Evolutionary conservation across 2,329 filamentous ascomycete species (phyloP), one percentile per base, ranked within the genome.

Genomic region (Ciborinia camelliae): DNA sequence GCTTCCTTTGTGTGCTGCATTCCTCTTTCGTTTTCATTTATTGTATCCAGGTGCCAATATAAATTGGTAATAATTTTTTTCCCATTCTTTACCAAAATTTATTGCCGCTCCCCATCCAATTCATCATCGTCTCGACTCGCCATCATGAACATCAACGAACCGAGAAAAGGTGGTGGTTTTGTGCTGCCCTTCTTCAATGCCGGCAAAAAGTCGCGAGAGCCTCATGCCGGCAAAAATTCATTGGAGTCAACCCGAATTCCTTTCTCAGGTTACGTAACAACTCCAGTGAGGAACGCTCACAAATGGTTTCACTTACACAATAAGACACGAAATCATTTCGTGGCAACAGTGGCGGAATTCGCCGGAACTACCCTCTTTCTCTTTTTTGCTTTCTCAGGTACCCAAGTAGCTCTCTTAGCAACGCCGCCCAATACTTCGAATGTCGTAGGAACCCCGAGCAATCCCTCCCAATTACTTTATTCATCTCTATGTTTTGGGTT

Each of bases 401-500:
- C 73, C 9, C 67, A 70, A 63, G 68, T 70, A 14, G 67, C 68
- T 30, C 60, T 69, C 1, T 59, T 68, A 6, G 60, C 75, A 54
- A 72, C 75, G 12, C 67, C 72, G n/a, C 66, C 70, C 0, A 70
- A 59, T 32, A 65, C 39, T 6, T 61, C 68, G 9, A 73, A 69
- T 52, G 78, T 77, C 0, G 80, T 79, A 0, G 80, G 80, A 0
- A 75, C 77, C 58, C 76, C 75, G 14, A 73, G 75, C 2, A 75
- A 79, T 15, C 76, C 78, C 8, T 72, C 73, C 2, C 77, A 79
- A 7, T 70, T 77, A 26, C 71, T 77, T 6, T 78, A 75, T 65
- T 64, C 68, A 39, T 47, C 68, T 15, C 60, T 73, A 43, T 67
- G 65, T 28, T 74, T 74, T 54, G 72, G 70, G 0, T 70, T 71